Conservation (phyloP, 164 flowering plant genomes). For the Houttuynia cordata region DNA sequence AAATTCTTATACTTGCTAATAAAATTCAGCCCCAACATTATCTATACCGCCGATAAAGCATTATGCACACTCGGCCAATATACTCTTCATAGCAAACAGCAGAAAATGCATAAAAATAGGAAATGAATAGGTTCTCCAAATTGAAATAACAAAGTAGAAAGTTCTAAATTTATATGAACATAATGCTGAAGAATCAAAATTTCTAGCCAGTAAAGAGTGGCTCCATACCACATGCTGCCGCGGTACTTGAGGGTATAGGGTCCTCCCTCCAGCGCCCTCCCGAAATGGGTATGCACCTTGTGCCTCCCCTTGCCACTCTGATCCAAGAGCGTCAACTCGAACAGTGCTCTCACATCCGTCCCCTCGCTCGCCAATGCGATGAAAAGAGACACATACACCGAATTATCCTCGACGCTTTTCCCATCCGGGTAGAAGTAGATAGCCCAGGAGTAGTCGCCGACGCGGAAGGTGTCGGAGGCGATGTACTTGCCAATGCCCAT, state of each 20-base stretch:
- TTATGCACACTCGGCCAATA: too few species aligned
- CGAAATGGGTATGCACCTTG: slow-evolving; percentile 88
- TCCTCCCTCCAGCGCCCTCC: slow-evolving; percentile 70
- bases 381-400: slow-evolving; percentile 63
- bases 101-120: too few species aligned
- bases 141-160: too few species aligned
- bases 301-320: slow-evolving; percentile 85
- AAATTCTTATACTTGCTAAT: too few species aligned
- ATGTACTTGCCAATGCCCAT: slow-evolving; percentile 75
- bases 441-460: slow-evolving; percentile 91
- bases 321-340: slow-evolving; percentile 75
- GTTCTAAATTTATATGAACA: too few species aligned
- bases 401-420: slow-evolving; percentile 74
- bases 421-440: slow-evolving; percentile 88
- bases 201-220: neutral
- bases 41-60: too few species aligned
- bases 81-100: too few species aligned
- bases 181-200: too few species aligned
- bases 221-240: slow-evolving; percentile 79
- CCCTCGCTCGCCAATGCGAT: slow-evolving; percentile 87
- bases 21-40: too few species aligned
- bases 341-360: slow-evolving; percentile 77
- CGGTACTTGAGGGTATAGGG: slow-evolving; percentile 81
- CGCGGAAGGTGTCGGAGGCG: slow-evolving; percentile 68
- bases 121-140: too few species aligned